Base-by-base conservation (phyloP, 805 yeast species). In the Ogataea naganishii region DNA sequence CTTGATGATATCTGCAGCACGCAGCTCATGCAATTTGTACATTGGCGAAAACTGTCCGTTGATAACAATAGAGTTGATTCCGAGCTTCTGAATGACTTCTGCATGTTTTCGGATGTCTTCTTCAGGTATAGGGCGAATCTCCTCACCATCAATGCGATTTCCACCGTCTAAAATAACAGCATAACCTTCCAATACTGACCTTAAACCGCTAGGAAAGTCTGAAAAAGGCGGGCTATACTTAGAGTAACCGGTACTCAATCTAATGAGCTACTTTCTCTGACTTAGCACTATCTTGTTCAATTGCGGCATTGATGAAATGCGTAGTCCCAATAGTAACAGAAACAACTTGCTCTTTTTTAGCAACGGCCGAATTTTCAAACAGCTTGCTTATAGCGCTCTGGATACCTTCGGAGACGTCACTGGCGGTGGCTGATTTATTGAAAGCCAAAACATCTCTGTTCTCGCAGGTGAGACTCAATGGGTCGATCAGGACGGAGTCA, bases 271-370 rank as follows among this genome's bases (percentile, higher is more conserved):
- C 69, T 28, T 41, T 49, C 13, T 62, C 67, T 27, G 66, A 41
- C 27, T 66, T 43, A 4, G 62, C 57, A 16, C 44, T 36, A 39
- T 66, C 71, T 33, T 58, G 59, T 39, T 66, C 72, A 14, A 67
- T 54, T 15, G 66, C 67, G 11, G 72, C 69, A 45, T 66, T 66
- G 41, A 66, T 64, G 46, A 66, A 66, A 36, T 66, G 72, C 1
- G 72, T 67, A 3, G 72, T 67, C 11, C 73, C 72, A 36, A 67
- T 65, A 2, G 70, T 64, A n/a, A 66, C 66, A 1, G 68, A 48
- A 5, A 48, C 43, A 5, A 67, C 53, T 7, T 53, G 47, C n/a
- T 47, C 40, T n/a, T 37, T 36, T 3, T 30, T 18, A 18, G 47
- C 39, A 12, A 26, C 35, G 3, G 37, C 31, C 4, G 37, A 31